Evolutionary conservation across 2,329 filamentous ascomycete genomes (phyloP).

Genomic region (Ceratocystis harringtonii): DNA sequence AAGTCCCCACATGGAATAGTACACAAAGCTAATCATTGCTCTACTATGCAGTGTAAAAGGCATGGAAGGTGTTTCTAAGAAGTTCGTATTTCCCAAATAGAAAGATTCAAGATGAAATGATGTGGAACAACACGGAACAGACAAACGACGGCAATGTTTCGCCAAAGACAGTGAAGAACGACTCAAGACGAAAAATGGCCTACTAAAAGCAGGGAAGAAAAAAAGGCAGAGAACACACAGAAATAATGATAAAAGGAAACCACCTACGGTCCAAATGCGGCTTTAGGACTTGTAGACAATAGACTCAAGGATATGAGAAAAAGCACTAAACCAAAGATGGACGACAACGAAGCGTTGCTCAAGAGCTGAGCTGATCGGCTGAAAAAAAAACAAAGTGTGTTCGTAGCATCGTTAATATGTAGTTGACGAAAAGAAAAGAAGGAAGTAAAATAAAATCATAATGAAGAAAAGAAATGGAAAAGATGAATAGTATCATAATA

Average conservation of each 20-base stretch:
- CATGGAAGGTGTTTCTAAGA: background rate
- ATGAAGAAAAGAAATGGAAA: background rate
- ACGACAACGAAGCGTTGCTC: background rate
- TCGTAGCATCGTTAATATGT: constrained; percentile 4
- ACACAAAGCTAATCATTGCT: background rate
- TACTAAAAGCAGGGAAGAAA: background rate
- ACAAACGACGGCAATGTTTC: background rate
- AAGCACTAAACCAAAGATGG: background rate
- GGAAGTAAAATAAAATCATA: background rate
- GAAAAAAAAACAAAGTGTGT: background rate
- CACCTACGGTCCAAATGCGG: background rate
- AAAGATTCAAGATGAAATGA: constrained; percentile 5
- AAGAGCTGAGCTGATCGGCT: background rate
- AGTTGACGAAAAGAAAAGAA: background rate
- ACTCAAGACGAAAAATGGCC: background rate
- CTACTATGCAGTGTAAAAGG: background rate
- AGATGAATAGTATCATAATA: background rate
- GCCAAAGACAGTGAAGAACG: background rate
- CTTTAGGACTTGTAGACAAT: background rate
- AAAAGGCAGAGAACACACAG: background rate
- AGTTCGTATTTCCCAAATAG: constrained; percentile 1
- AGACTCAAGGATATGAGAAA: background rate
- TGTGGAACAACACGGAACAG: background rate
- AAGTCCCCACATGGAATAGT: too few relatives aligned
- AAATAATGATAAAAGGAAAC: background rate